Percentiles rank a stretch among this genome's conserved stretches.
Conservation (phyloP, 2,329 filamentous ascomycete genomes). For the Emmonsiellopsis sp. region DNA sequence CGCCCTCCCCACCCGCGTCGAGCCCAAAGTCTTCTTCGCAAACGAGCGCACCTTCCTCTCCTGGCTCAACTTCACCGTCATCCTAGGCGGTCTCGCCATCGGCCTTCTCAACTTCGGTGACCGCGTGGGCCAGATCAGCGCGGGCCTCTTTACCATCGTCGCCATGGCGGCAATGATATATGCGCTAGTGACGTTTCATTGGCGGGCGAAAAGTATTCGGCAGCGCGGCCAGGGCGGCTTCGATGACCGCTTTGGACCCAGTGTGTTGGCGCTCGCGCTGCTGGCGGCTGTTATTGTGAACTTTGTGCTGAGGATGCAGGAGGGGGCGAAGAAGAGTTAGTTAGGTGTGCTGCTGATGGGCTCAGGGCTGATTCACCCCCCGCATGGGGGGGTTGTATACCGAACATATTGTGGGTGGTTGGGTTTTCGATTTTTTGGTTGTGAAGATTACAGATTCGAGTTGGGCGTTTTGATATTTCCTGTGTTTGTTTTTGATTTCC, state of each 20-base stretch:
- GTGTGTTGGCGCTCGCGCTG: constrained; percentile 76
- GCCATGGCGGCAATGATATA: constrained; percentile 95
- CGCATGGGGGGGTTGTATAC: too few relatives aligned
- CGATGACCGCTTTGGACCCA: constrained; percentile 91
- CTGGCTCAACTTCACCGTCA: constrained; percentile 99
- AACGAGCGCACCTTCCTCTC: constrained; percentile 98
- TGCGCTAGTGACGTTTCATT: constrained; percentile 90
- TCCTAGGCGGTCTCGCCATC: constrained; percentile 90
- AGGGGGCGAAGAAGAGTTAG: constrained; percentile 9
- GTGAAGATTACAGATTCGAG: too few relatives aligned
- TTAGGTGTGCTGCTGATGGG: neutral
- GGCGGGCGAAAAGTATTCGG: constrained; percentile 87
- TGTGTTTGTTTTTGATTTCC: too few relatives aligned
- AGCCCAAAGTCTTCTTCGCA: constrained; percentile 99
- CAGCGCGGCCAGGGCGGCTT: constrained; percentile 89
- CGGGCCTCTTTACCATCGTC: constrained; percentile 86
- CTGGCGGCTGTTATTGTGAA: constrained; percentile 89
- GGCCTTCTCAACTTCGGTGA: constrained; percentile 98
- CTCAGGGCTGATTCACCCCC: neutral
- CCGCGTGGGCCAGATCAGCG: constrained; percentile 83
- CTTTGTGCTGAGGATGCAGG: constrained; percentile 63
- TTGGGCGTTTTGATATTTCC: too few relatives aligned
- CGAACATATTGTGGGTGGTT: too few relatives aligned
- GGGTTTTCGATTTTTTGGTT: too few relatives aligned
- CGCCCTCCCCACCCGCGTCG: constrained; percentile 91